Evolutionary conservation across 2,329 filamentous ascomycete genomes (phyloP), one percentile per base, ranked within the genome.

Genomic region (Parascedosporium putredinis): DNA sequence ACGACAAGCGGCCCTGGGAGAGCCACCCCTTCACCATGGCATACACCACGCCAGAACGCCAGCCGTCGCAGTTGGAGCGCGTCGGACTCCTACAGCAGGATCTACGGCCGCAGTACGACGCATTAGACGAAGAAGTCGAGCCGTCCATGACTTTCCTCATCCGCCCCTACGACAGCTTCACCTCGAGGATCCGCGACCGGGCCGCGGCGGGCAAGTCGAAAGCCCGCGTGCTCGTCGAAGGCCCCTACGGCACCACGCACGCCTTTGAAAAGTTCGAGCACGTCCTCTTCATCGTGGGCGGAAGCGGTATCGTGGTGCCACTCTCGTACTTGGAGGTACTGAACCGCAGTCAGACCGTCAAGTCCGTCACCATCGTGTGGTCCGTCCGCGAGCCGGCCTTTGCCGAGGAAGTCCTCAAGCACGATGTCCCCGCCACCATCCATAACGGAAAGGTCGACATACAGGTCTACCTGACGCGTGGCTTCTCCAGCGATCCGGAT

Each of bases 11-110:
- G 1, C 65, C 65, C 47, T 75, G 72, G 73, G 70, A 75, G 51
- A 73, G 68, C 51, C 73, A 75, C 42, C 73, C 73, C 0, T 75
- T 75, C 47, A 74, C 72, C 0, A 65, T 74, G 9, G 68, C 68
- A 1, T 47, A 50, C 24, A 29, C 24, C 5, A 46, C 38, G 3
- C 34, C 31, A 8, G 38, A 23, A 2, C 8, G 12, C 7, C 27
- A 45, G 2, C 24, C 34, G 7, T 47, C 58, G 0, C 51, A 61
- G 0, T 57, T 56, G 7, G 67, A 69, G 20, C 59, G 64, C 4
- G 56, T 53, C 2, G 64, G 64, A 0, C 59, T 69, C 0, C 60
- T 70, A 3, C 58, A 58, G 2, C 23, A 52, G 1, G 14, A 46
- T 10, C 44, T 34, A 7, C 44, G 12, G 2, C 27, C 10, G 3